Percentiles rank a stretch among this genome's conserved stretches.
Evolutionary conservation across 2,329 filamentous ascomycete species (phyloP).

Genomic region (Fusarium torreyae): DNA sequence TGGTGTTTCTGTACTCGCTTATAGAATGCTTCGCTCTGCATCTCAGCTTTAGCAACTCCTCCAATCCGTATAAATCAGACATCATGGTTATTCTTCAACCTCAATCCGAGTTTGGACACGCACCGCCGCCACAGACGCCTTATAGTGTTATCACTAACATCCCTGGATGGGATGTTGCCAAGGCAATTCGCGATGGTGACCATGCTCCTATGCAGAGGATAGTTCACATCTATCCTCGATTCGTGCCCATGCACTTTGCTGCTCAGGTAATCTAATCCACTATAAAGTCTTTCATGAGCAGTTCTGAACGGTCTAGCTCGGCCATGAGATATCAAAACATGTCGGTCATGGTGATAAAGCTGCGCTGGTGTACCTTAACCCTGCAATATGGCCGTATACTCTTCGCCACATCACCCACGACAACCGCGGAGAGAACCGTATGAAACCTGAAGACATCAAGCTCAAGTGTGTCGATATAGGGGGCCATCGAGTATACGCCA

Average conservation of each 20-base stretch:
- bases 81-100: conserved; percentile 57
- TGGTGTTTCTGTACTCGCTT: neutral
- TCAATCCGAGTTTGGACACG: conserved; percentile 60
- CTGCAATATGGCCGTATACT: conserved; percentile 51
- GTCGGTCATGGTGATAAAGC: conserved; percentile 49
- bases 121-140: conserved; percentile 62
- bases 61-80: neutral
- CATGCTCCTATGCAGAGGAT: conserved; percentile 53
- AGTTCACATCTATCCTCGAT: conserved; percentile 64
- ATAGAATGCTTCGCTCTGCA: neutral
- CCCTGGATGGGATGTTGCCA: conserved; percentile 60
- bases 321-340: conserved; percentile 54
- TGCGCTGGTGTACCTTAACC: conserved; percentile 54
- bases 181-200: conserved; percentile 61
- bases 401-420: conserved; percentile 53
- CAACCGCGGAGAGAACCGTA: conserved; percentile 54
- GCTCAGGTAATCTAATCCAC: conserved; percentile 49
- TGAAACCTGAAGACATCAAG: conserved; percentile 55
- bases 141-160: conserved; percentile 64
- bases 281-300: too few species aligned
- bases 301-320: conserved; percentile 53
- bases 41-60: neutral
- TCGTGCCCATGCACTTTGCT: conserved; percentile 58
- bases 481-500: conserved; percentile 60
- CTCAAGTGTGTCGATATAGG: conserved; percentile 61